Conservation (phyloP, 257 asterid genomes). For the Scutellaria baicalensis region DNA sequence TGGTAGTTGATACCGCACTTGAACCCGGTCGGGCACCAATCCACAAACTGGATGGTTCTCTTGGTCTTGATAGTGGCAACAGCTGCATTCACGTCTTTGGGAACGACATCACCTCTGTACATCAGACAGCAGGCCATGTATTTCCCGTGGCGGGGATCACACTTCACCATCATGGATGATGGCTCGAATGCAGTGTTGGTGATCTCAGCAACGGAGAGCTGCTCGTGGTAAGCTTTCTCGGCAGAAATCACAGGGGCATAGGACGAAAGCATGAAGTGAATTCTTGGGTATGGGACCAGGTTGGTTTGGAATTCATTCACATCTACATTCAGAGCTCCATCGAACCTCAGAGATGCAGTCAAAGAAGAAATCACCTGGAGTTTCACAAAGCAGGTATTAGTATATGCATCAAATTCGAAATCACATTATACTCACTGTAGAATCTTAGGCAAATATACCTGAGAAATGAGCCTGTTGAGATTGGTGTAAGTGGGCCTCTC, state of each 20-base stretch:
- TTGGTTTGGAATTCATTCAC: slow-evolving; percentile 57
- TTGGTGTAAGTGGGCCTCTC: slow-evolving; percentile 57
- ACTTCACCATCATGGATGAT: slow-evolving; percentile 53
- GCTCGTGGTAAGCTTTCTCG: slow-evolving; percentile 54
- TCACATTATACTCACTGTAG: too few species aligned
- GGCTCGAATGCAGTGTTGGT: slow-evolving; percentile 60
- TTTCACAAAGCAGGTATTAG: too few species aligned
- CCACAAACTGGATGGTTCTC: slow-evolving; percentile 52
- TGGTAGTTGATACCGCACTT: slow-evolving; percentile 56
- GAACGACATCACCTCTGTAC: slow-evolving; percentile 54
- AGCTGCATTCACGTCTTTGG: slow-evolving; percentile 47
- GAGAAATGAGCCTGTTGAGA: slow-evolving; percentile 51
- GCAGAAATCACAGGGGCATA: slow-evolving; percentile 58
- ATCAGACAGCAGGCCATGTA: slow-evolving; percentile 53
- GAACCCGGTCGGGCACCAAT: slow-evolving; percentile 54
- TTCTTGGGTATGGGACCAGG: slow-evolving; percentile 53
- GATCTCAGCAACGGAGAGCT: slow-evolving; percentile 49
- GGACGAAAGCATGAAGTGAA: slow-evolving; percentile 53
- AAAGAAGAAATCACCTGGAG: slow-evolving; percentile 42
- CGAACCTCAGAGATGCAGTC: slow-evolving; percentile 52
- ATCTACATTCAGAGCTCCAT: slow-evolving; percentile 48
- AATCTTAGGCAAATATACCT: slow-evolving; percentile 14
- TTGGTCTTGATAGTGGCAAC: slow-evolving; percentile 53
- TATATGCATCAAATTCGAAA: background rate
- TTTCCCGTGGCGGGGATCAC: slow-evolving; percentile 49